Evolutionary conservation across 2,329 filamentous ascomycete genomes (phyloP).

Genomic region (Laburnicola sp.): DNA sequence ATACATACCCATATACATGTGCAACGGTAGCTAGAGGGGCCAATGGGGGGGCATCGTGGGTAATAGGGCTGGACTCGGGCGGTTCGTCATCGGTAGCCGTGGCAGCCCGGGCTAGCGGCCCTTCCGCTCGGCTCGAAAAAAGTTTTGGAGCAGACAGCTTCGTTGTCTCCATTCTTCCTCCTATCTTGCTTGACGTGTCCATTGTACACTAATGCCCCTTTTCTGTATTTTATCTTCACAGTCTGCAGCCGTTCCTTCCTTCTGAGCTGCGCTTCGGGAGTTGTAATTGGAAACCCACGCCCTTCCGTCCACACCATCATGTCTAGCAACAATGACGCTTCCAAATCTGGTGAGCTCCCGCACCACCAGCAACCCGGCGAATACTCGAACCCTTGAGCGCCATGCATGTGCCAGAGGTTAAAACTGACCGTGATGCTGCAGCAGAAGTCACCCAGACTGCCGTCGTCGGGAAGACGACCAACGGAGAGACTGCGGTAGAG

Average conservation of each 20-base stretch:
- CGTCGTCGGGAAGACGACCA: slow-evolving; percentile 26
- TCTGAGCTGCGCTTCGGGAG: slow-evolving; percentile 24
- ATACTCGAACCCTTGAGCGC: slow-evolving; percentile 1
- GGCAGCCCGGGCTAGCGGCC: slow-evolving; percentile 23
- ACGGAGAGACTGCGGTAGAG: slow-evolving; percentile 23
- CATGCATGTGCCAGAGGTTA: slow-evolving; percentile 5
- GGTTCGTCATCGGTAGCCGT: neutral
- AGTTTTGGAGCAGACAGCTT: slow-evolving; percentile 24
- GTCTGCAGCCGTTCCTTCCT: slow-evolving; percentile 27
- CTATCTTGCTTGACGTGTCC: slow-evolving; percentile 15
- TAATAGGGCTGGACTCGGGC: neutral
- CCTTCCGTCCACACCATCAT: slow-evolving; percentile 25
- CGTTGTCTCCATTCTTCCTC: slow-evolving; percentile 8
- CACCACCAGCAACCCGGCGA: slow-evolving; percentile 15
- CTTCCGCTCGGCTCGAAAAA: slow-evolving; percentile 27
- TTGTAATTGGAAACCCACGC: slow-evolving; percentile 17
- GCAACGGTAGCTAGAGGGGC: too few species aligned
- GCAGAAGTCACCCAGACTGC: slow-evolving; percentile 34
- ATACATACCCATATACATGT: neutral
- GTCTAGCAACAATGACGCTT: slow-evolving; percentile 44
- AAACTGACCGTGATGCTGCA: slow-evolving; percentile 26
- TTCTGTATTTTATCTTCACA: slow-evolving; percentile 33
- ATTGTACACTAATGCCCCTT: slow-evolving; percentile 41
- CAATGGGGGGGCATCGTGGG: slow-evolving; percentile 15
- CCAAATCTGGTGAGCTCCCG: slow-evolving; percentile 40